Conservation (phyloP, 352 stramenopile species). For the Globisporangium irregulare region DNA sequence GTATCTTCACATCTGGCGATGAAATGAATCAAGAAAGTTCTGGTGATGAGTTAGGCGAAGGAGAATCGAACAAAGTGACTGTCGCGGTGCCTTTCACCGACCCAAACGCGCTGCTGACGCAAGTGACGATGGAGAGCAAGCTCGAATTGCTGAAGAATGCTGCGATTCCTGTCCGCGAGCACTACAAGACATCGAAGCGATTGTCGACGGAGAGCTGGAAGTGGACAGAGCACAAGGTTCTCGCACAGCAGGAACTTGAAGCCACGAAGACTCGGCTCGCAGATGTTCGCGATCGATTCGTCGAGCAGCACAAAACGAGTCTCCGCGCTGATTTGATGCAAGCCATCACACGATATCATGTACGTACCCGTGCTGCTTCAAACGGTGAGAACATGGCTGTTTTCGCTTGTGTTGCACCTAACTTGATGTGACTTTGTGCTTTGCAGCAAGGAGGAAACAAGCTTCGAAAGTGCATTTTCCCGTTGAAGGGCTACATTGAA, state of each 20-base stretch:
- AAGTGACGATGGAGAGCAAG: slow-evolving; percentile 64
- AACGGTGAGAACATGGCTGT: background rate
- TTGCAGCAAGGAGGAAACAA: slow-evolving; percentile 46
- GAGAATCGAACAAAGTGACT: background rate
- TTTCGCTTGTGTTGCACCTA: background rate
- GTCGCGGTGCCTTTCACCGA: slow-evolving; percentile 28
- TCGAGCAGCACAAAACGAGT: slow-evolving; percentile 46
- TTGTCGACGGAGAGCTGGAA: slow-evolving; percentile 63
- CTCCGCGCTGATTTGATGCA: slow-evolving; percentile 41
- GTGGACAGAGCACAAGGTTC: slow-evolving; percentile 37
- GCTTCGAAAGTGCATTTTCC: slow-evolving; percentile 54
- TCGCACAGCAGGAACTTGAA: slow-evolving; percentile 62
- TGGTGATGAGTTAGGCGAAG: background rate
- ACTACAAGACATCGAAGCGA: slow-evolving; percentile 52
- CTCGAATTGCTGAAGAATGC: slow-evolving; percentile 56
- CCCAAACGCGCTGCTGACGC: slow-evolving; percentile 34
- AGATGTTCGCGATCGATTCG: slow-evolving; percentile 45
- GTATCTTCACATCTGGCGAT: slow-evolving; percentile 36
- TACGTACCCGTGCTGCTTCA: slow-evolving; percentile 20
- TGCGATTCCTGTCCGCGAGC: slow-evolving; percentile 43
- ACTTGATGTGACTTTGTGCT: background rate
- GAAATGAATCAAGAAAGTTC: background rate
- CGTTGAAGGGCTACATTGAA: slow-evolving; percentile 51
- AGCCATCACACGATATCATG: slow-evolving; percentile 44
- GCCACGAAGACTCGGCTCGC: slow-evolving; percentile 48